Evolutionary conservation across 2,329 filamentous ascomycete genomes (phyloP), one percentile per base, ranked within the genome.

Genomic region (Aureobasidium namibiae): DNA sequence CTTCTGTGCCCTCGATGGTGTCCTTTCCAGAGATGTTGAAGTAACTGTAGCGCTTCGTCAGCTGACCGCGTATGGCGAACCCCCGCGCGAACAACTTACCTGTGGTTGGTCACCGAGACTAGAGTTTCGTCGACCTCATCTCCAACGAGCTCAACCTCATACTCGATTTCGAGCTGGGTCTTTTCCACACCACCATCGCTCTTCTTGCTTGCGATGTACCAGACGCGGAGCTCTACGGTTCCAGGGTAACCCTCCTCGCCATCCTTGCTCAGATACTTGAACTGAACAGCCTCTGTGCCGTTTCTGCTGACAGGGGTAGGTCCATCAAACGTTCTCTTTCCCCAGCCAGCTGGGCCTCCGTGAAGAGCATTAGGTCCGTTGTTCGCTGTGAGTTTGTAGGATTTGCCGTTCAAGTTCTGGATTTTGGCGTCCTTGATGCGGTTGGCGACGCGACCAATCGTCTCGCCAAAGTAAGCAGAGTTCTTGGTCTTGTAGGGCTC

Each of bases 101-200:
- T 95, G 78, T 99, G 92, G 76, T 97, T 99, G 52, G 94, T 97
- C 75, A 97, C 82, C 75, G 92, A 95, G 71, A 97, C 83, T 42
- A 86, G 86, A 0, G 92, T 97, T 80, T 96, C 92, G n/a, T 92
- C 85, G 13, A 86, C 87, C 52, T 88, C 80, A 61, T 83, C 86
- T 3, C 82, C 69, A 3, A 90, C 80, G 48, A 97, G 79, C 72
- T 90, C 84, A 21, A 88, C 91, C 78, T 96, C 89, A 71, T 95
- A 97, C 73, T 97, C 94, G 52, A 95, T 89, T 60, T 86, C 86
- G 60, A 97, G 75, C 21, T 94, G 83, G 1, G 83, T 84, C 63
- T 86, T 85, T 62, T 86, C 80, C 62, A 81, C 82, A 18, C 82
- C 84, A 5, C 70, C 70, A 13, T 80, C 75, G 53, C 81, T 74